Conservation (phyloP, 2,329 filamentous ascomycete genomes). For the Aureobasidium sp. region DNA sequence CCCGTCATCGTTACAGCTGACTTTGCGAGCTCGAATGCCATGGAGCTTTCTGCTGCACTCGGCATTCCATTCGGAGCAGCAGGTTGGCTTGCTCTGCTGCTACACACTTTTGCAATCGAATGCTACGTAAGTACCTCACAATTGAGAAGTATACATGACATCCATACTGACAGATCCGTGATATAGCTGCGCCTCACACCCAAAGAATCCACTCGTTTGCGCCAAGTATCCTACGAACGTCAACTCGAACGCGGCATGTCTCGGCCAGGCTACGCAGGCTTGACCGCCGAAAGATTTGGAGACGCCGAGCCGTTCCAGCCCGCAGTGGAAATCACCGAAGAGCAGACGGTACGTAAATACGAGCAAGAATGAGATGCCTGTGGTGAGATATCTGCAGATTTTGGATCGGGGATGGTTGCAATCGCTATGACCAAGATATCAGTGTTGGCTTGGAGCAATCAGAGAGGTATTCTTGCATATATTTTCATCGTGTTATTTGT, state of each 20-base stretch:
- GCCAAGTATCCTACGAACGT: constrained; percentile 47
- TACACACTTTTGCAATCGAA: constrained; percentile 40
- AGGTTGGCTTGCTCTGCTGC: constrained; percentile 42
- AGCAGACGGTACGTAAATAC: no score
- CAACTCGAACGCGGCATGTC: constrained; percentile 47
- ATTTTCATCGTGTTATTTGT: no score
- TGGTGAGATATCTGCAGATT: no score
- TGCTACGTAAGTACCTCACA: not conserved
- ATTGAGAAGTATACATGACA: no score
- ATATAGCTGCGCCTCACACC: constrained; percentile 45
- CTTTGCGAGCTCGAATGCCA: constrained; percentile 14
- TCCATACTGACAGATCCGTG: not conserved
- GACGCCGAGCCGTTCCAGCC: constrained; percentile 17
- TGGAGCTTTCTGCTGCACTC: constrained; percentile 35
- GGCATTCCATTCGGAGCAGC: constrained; percentile 44
- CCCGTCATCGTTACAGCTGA: not conserved
- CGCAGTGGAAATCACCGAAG: no score
- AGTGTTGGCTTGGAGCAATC: no score
- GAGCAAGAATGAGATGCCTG: no score
- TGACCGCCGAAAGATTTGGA: constrained; percentile 32
- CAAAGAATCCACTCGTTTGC: constrained; percentile 43
- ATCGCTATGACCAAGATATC: no score
- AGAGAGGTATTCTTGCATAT: no score
- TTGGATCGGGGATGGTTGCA: no score
- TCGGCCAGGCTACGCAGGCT: constrained; percentile 39